phyloP scores from a whole-genome alignment of 441 rosid species.

The Corymbia calophylla region DNA sequence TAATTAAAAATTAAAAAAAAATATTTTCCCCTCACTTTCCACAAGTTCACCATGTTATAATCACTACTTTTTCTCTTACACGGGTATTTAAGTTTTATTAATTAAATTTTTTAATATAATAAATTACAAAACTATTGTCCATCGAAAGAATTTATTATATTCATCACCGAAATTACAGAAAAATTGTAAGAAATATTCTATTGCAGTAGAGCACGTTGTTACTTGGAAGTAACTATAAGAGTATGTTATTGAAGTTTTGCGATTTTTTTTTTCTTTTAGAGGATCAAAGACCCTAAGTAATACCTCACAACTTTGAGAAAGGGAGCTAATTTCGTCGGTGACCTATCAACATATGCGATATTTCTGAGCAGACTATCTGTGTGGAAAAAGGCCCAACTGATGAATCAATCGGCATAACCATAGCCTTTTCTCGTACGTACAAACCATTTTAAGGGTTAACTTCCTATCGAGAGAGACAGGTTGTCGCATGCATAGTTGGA shows the following conservation, averaged over 20 bases:
- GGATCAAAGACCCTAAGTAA: neutral
- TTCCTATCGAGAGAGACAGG: neutral
- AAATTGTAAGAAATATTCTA: neutral
- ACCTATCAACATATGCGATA: neutral
- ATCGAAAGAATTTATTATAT: neutral
- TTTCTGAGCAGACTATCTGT: neutral
- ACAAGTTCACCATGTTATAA: neutral
- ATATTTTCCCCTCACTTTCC: neutral
- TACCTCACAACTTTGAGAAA: neutral
- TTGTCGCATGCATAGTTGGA: neutral
- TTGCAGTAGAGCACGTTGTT: neutral
- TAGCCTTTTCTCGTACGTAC: neutral
- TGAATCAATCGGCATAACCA: neutral
- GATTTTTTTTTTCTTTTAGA: neutral
- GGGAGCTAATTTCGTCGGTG: neutral
- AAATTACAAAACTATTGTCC: rapidly evolving
- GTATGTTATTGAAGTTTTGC: neutral
- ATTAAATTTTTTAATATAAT: neutral
- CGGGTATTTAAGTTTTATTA: neutral
- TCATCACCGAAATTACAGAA: rapidly evolving
- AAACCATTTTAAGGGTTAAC: neutral
- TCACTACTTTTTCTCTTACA: neutral
- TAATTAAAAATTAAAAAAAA: neutral
- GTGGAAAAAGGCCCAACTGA: neutral
- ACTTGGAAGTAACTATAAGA: neutral